Evolutionary conservation across 1,284 basidiomycete species (phyloP).

Genomic region (Ustilago trichophora): DNA sequence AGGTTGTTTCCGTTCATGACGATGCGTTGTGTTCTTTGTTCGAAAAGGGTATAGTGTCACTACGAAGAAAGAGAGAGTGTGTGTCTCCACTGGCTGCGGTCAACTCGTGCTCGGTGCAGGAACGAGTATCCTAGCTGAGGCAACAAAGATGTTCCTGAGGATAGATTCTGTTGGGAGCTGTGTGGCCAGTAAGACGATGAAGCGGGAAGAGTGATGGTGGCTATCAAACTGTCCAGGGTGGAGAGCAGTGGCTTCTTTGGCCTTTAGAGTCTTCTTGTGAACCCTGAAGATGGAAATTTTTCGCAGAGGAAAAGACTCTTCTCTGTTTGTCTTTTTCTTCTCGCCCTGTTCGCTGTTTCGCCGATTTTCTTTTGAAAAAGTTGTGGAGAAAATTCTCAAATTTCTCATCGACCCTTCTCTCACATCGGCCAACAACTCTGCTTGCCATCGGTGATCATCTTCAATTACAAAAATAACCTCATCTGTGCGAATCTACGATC

Average conservation of each 20-base stretch:
- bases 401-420: not conserved
- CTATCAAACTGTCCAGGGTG: no score
- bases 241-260: no score
- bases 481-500: not conserved
- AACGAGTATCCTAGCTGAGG: no score
- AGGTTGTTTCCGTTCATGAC: slow-evolving; percentile 79
- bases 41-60: not conserved
- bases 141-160: no score
- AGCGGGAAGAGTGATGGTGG: no score
- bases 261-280: no score
- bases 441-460: not conserved
- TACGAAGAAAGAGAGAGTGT: not conserved
- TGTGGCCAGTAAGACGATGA: no score
- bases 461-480: not conserved
- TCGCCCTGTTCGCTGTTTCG: no score
- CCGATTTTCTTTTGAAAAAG: not conserved
- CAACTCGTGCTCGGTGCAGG: no score
- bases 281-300: slow-evolving; percentile 1
- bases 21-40: not conserved
- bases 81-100: not conserved
- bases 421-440: not conserved
- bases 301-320: not conserved
- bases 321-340: not conserved
- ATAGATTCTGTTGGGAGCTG: no score
- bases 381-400: slow-evolving; percentile 11